Evolutionary conservation across 2,329 filamentous ascomycete species (phyloP).

Genomic region (Verticillium dahliae): DNA sequence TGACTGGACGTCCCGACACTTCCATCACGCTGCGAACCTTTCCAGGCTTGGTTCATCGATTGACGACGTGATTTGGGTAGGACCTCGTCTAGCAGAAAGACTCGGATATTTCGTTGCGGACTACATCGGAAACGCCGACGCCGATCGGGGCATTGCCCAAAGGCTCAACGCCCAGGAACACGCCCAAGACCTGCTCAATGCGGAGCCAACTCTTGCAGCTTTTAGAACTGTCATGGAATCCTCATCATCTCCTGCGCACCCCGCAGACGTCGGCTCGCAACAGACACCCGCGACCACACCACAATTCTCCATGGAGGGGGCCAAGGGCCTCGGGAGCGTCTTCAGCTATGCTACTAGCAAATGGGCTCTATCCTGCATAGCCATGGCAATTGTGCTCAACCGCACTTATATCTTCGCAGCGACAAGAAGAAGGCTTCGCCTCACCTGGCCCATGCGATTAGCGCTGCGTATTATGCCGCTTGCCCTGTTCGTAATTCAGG

Average conservation of each 20-base stretch:
- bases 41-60: constrained; percentile 57
- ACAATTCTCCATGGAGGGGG: constrained; percentile 49
- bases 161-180: neutral
- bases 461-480: constrained; percentile 67
- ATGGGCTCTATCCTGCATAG: constrained; percentile 85
- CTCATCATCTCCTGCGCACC: neutral
- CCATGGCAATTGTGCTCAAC: constrained; percentile 81
- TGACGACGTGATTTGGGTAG: constrained; percentile 61
- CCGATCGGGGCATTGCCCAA: constrained; percentile 44
- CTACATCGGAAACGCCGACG: constrained; percentile 53
- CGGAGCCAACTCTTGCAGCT: neutral
- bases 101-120: constrained; percentile 50
- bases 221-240: neutral
- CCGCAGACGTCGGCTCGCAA: neutral
- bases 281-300: constrained; percentile 21
- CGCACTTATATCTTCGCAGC: constrained; percentile 91
- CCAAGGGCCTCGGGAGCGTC: constrained; percentile 72
- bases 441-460: constrained; percentile 68
- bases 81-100: constrained; percentile 64
- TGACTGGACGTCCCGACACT: constrained; percentile 40
- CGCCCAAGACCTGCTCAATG: neutral
- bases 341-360: constrained; percentile 87
- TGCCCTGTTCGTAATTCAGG: constrained; percentile 61
- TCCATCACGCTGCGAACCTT: constrained; percentile 42
- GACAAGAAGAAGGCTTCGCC: constrained; percentile 69